Percentiles rank a stretch among this genome's conserved stretches.
These are phyloP conservation scores for Gloeostereum incarnatum DNA, from an alignment of 768 basidiomycete genomes.

Conservation along the genomic window DNA sequence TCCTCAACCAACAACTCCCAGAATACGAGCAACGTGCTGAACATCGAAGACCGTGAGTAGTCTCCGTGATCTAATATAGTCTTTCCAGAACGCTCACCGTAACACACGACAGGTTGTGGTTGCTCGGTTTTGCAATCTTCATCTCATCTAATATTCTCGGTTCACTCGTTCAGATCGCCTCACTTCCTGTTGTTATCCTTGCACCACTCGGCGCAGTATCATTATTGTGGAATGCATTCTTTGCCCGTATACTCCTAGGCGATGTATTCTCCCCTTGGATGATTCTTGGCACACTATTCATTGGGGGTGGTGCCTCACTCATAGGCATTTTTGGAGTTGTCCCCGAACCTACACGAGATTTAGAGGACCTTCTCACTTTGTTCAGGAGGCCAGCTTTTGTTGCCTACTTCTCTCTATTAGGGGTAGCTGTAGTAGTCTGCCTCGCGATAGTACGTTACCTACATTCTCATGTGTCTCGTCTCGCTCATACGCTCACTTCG, in stretches of 20 bases:
- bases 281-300: constrained; percentile 79
- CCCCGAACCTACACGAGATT: constrained; percentile 74
- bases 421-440: constrained; percentile 45
- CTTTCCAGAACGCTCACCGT: constrained; percentile 1
- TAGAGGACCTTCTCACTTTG: constrained; percentile 75
- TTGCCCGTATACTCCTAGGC: constrained; percentile 75
- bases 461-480: too few relatives aligned
- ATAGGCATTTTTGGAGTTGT: constrained; percentile 92
- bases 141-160: constrained; percentile 83
- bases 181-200: constrained; percentile 89
- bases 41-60: constrained; percentile 65
- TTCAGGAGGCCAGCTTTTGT: constrained; percentile 74
- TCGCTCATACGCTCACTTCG: not conserved
- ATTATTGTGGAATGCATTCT: constrained; percentile 90
- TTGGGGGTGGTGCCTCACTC: constrained; percentile 81
- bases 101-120: constrained; percentile 85
- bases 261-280: constrained; percentile 82
- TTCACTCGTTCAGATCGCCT: constrained; percentile 87
- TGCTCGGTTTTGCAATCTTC: constrained; percentile 80
- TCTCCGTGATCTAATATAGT: constrained; percentile 2
- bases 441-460: constrained; percentile 58
- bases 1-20: constrained; percentile 69
- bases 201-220: constrained; percentile 91
- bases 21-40: constrained; percentile 56
- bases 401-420: constrained; percentile 71